These are phyloP conservation scores for Vicia faba DNA, from an alignment of 306 rosid species.

Conservation along the genomic window DNA sequence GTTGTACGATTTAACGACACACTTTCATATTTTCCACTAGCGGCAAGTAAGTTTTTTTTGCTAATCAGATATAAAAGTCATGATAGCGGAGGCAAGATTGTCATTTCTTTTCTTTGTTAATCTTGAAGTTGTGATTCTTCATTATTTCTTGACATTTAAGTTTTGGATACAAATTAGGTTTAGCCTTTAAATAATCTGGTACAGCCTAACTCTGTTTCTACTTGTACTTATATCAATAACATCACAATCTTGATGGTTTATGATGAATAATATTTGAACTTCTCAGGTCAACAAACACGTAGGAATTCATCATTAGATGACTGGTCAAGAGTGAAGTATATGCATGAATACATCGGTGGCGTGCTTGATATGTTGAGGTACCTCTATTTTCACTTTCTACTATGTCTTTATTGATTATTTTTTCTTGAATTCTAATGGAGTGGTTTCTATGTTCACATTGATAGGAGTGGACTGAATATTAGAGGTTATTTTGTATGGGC, in stretches of 20 bases:
- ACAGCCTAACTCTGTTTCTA: not conserved
- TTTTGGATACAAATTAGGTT: not conserved
- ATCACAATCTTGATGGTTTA: not conserved
- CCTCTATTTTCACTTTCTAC: not conserved
- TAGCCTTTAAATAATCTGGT: not conserved
- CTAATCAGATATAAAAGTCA: too few species aligned
- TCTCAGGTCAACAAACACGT: slow-evolving; percentile 51
- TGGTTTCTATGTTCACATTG: not conserved
- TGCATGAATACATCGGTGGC: slow-evolving; percentile 48
- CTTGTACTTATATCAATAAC: not conserved
- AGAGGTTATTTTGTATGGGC: slow-evolving; percentile 75
- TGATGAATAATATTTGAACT: not conserved
- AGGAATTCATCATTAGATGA: slow-evolving; percentile 62
- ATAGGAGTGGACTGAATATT: slow-evolving; percentile 60
- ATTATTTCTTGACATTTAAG: not conserved
- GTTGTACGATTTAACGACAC: too few species aligned
- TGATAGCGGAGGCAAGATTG: too few species aligned
- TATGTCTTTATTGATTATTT: not conserved
- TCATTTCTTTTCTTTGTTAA: too few species aligned
- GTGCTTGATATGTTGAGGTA: slow-evolving; percentile 62
- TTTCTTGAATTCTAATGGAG: slow-evolving; percentile 3
- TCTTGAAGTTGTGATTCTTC: too few species aligned
- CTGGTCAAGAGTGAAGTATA: slow-evolving; percentile 49
- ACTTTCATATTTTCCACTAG: too few species aligned
- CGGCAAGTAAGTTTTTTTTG: too few species aligned